Conservation (phyloP, 305 asterid species). For the Fraxinus greggii region DNA sequence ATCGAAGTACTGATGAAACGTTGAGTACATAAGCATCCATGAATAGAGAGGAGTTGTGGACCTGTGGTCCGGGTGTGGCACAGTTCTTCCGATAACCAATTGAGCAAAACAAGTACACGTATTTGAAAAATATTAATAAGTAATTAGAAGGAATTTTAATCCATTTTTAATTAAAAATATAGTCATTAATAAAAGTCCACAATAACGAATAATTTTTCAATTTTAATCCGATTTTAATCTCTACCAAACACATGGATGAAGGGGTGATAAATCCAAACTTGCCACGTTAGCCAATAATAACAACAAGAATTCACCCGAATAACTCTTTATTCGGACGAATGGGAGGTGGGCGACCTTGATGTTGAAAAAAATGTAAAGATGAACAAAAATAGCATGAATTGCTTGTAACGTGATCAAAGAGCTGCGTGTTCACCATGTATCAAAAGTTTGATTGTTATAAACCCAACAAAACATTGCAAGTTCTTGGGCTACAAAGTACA, state of each 20-base stretch:
- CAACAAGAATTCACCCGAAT: not conserved
- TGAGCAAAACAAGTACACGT: not conserved
- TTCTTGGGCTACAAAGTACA: not conserved
- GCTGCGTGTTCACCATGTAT: not conserved
- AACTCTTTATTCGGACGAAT: conserved; percentile 17
- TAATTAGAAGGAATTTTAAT: too few species aligned
- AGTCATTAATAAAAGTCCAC: too few species aligned
- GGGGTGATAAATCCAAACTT: not conserved
- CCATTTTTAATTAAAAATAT: too few species aligned
- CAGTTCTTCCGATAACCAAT: not conserved
- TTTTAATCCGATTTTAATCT: too few species aligned
- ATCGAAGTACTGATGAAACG: conserved; percentile 33
- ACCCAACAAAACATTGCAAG: not conserved
- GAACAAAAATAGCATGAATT: conserved; percentile 14
- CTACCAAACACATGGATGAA: too few species aligned
- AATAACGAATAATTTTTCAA: too few species aligned
- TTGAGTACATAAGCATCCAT: conserved; percentile 45
- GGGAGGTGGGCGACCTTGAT: not conserved
- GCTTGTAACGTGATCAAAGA: not conserved
- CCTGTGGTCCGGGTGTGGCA: not conserved
- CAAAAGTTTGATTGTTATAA: not conserved
- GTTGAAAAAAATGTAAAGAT: conserved; percentile 4
- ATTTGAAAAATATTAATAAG: too few species aligned
- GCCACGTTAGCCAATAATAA: conserved; percentile 10
- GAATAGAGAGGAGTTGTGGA: not conserved